Evolutionary conservation across 208 protist species (phyloP), one percentile per base, ranked within the genome.

Genomic region (Trypanosoma vivax): DNA sequence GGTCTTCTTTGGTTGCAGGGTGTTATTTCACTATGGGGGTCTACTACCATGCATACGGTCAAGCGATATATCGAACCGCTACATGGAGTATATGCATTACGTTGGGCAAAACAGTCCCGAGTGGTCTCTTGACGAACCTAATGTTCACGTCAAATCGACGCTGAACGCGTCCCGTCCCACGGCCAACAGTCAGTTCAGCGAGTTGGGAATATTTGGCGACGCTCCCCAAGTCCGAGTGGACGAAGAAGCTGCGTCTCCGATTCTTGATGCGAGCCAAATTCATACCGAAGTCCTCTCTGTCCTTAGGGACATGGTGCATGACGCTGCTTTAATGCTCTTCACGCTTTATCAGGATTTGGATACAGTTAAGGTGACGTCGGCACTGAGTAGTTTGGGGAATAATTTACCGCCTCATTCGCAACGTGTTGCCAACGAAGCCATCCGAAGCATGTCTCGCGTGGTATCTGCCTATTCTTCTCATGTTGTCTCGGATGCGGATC

Each of bases 371-470:
- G 82, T 94, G 11, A 60, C 60, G 34, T 68, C 64, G 50, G 74
- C 77, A 23, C 60, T 94, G 35, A 71, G 64, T 16, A 25, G 29
- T 3, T 64, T 93, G 11, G 39, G 61, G 31, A 69, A 47, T 16
- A 69, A 66, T 13, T 49, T 21, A 10, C 52, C 66, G 50, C 85
- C 86, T 18, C 71, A 76, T 46, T 89, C 82, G 3, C 59, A 79
- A 55, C 82, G 86, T 19, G 82, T 94, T 37, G 79, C 66, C 27
- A 69, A 67, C 13, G 79, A 94, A 68, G 71, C 79, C 28, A 46
- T 87, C 49, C 76, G 80, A 43, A 90, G 72, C 42, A 94, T 94
- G 86, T 82, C 79, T 14, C 69, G 67, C 47, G 79, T 93, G 19
- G 68, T 74, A 19, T 89, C 78, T 28, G 59, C 70, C 10, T 68